A percentile compares a stretch with the other conserved stretches of the same genome.
Evolutionary conservation across 768 basidiomycete species (phyloP).

Genomic region (Lentinula guzmanii): DNA sequence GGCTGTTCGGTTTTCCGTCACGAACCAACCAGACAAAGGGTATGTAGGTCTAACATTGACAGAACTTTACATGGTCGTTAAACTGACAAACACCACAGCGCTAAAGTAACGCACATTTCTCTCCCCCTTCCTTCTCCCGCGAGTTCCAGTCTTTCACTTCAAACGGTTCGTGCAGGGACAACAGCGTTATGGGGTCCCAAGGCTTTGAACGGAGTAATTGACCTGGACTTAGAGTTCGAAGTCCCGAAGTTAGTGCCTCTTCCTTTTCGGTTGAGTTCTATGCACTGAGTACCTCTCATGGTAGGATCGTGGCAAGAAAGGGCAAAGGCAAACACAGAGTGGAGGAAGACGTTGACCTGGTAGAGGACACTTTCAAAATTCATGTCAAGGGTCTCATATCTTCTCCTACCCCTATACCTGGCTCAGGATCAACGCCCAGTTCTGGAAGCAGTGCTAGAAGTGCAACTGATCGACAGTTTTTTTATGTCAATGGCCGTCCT

Average conservation of each 20-base stretch:
- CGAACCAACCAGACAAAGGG: conserved; percentile 67
- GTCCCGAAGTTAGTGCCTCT: conserved; percentile 25
- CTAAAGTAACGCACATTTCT: conserved; percentile 2
- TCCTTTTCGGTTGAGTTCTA: background rate
- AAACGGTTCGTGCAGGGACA: conserved; percentile 54
- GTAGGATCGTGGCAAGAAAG: background rate
- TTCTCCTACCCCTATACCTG: conserved; percentile 2
- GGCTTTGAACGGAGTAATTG: conserved; percentile 65
- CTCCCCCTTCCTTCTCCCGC: conserved; percentile 3
- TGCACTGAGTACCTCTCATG: background rate
- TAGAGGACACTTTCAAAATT: conserved; percentile 32
- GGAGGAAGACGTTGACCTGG: conserved; percentile 3
- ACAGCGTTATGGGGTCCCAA: conserved; percentile 83
- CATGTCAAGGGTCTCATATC: conserved; percentile 77
- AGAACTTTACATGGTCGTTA: background rate
- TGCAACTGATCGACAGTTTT: conserved; percentile 83
- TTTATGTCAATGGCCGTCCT: conserved; percentile 89
- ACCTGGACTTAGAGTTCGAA: conserved; percentile 63
- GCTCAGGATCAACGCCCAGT: conserved; percentile 4
- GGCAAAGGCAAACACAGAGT: background rate
- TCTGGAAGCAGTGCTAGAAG: conserved; percentile 44
- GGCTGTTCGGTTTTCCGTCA: conserved; percentile 70
- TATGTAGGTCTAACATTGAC: conserved; percentile 39
- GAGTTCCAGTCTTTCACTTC: background rate
- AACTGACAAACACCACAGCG: background rate